A percentile compares a stretch with the other conserved stretches of the same genome.
phyloP scores from a whole-genome alignment of 768 basidiomycete genomes.

The Xerocomellus dryophilus region DNA sequence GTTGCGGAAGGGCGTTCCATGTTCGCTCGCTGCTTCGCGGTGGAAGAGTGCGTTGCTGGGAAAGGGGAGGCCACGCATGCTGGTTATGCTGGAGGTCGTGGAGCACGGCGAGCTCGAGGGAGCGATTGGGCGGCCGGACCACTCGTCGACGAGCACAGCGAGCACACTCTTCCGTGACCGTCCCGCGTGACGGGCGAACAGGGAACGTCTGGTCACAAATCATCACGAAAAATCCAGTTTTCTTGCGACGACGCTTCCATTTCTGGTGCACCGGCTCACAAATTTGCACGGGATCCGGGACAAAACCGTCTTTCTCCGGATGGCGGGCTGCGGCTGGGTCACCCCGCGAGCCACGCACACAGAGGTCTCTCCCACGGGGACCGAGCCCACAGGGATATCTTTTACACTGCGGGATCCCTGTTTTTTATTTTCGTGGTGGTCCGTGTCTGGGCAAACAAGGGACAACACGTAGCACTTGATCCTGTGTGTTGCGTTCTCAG shows the following conservation, averaged over 20 bases:
- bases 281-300: slow-evolving; percentile 4
- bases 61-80: slow-evolving; percentile 64
- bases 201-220: slow-evolving; percentile 30
- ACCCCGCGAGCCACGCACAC: no score
- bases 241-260: slow-evolving; percentile 8
- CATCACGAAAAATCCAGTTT: slow-evolving; percentile 8
- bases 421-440: background rate
- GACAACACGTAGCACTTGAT: slow-evolving; percentile 31
- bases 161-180: slow-evolving; percentile 31
- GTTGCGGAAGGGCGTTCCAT: slow-evolving; percentile 56
- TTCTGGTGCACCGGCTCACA: background rate
- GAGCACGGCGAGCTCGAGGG: slow-evolving; percentile 16
- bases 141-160: slow-evolving; percentile 40
- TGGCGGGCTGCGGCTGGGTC: background rate
- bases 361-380: no score
- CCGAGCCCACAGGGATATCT: background rate
- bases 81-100: slow-evolving; percentile 7
- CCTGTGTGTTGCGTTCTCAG: slow-evolving; percentile 36
- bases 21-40: slow-evolving; percentile 58
- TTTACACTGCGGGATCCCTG: background rate
- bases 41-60: slow-evolving; percentile 39
- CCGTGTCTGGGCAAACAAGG: slow-evolving; percentile 24
- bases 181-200: slow-evolving; percentile 30
- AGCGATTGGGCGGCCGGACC: slow-evolving; percentile 16
- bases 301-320: background rate